Evolutionary conservation across 441 rosid genomes (phyloP).

Genomic region (Pelargonium hybrid): DNA sequence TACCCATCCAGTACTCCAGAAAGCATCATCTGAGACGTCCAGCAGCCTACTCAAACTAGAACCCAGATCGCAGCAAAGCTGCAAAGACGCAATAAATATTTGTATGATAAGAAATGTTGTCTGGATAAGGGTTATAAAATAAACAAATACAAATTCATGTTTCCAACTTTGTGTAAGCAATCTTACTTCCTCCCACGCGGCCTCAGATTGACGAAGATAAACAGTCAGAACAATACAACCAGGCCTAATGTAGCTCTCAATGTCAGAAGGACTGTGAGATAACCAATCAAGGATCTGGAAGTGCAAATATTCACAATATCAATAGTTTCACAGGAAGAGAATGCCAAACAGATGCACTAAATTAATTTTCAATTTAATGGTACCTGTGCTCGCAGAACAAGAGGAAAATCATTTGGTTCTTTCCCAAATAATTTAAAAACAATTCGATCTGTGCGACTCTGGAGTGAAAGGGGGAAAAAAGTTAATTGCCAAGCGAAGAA

Average conservation of each 20-base stretch:
- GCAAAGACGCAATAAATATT: slow-evolving; percentile 20
- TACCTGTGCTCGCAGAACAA: slow-evolving; percentile 78
- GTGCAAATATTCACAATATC: slow-evolving; percentile 13
- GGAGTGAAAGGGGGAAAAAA: slow-evolving; percentile 25
- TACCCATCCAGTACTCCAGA: slow-evolving; percentile 90
- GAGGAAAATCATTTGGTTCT: slow-evolving; percentile 82
- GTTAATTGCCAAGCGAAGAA: slow-evolving; percentile 2
- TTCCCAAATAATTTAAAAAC: slow-evolving; percentile 87
- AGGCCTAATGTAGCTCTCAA: slow-evolving; percentile 96
- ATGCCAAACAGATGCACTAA: slow-evolving; percentile 7
- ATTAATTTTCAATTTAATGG: slow-evolving; percentile 10
- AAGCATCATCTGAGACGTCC: slow-evolving; percentile 52
- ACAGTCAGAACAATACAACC: slow-evolving; percentile 79
- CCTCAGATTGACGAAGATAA: slow-evolving; percentile 76
- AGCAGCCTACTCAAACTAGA: slow-evolving; percentile 73
- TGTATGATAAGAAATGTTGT: slow-evolving; percentile 16
- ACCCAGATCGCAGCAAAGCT: slow-evolving; percentile 64
- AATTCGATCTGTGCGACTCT: slow-evolving; percentile 84
- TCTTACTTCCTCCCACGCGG: slow-evolving; percentile 84
- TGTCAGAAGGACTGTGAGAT: slow-evolving; percentile 84
- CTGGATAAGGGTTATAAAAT: slow-evolving; percentile 2
- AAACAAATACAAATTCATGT: slow-evolving; percentile 3
- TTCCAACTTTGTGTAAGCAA: slow-evolving; percentile 9
- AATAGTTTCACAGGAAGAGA: slow-evolving; percentile 17
- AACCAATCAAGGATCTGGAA: slow-evolving; percentile 88